These are phyloP conservation scores for Ophiocytium majus DNA, from an alignment of 352 stramenopile genomes.

Conservation along the genomic window DNA sequence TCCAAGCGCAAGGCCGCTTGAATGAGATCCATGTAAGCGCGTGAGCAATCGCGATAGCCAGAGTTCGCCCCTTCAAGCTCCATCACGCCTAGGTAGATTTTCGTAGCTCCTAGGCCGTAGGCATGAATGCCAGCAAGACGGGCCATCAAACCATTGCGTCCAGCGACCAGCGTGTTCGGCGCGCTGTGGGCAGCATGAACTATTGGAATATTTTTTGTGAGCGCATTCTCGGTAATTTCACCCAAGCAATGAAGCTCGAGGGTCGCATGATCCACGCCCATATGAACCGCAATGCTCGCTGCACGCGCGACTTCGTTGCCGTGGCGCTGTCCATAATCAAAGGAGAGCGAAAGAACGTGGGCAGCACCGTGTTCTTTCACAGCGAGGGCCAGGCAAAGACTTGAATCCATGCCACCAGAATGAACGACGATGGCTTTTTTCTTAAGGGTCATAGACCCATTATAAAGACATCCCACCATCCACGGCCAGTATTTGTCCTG, in stretches of 20 bases:
- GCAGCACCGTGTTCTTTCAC: neutral
- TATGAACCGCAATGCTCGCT: neutral
- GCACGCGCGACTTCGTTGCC: neutral
- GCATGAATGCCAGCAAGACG: neutral
- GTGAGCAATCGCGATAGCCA: constrained; percentile 16
- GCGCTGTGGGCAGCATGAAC: neutral
- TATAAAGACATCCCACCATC: too few species aligned
- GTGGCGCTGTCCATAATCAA: constrained; percentile 2
- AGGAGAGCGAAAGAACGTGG: neutral
- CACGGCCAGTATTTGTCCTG: too few species aligned
- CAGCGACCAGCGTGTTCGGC: neutral
- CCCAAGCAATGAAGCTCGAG: neutral
- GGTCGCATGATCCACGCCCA: neutral
- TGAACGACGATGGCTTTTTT: constrained; percentile 19
- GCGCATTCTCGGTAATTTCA: neutral
- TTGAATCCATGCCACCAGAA: constrained; percentile 15
- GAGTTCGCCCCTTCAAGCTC: neutral
- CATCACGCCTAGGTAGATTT: neutral
- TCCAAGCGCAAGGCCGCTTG: neutral
- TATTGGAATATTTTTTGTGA: neutral
- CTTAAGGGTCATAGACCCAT: too few species aligned
- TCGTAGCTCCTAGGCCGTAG: neutral
- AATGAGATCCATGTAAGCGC: constrained; percentile 15
- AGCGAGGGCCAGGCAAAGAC: neutral
- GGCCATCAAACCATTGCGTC: constrained; percentile 4